Evolutionary conservation across 2,329 filamentous ascomycete genomes (phyloP), one percentile per base, ranked within the genome.

Genomic region (Diplocarpon rosae): DNA sequence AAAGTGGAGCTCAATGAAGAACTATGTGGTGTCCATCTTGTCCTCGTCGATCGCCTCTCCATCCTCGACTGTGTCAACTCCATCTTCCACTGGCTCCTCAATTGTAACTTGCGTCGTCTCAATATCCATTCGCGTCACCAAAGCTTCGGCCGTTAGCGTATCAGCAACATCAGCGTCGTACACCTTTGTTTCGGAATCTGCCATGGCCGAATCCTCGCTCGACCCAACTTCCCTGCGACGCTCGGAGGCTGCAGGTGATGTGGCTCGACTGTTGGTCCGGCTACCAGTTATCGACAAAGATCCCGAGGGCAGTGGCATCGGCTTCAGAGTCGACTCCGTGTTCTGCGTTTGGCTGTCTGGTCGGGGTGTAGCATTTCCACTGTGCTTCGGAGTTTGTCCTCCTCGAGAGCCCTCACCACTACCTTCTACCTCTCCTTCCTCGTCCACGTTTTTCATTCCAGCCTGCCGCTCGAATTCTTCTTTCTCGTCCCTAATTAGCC

Each of bases 401-500:
- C 64, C 66, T 28, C 64, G 64, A 43, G 73, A 73, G 5, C 63
- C 73, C 5, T 67, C 73, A 31, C 80, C 78, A 54, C 80, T 71
- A 54, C 81, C 71, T 4, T 67, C 71, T 17, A 73, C 80, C 13
- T 70, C 75, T 38, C 78, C 33, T 49, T 73, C 80, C 13, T 70
- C 75, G 38, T 78, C 80, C 52, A 52, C 57, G 24, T 52, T 59
- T 44, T 78, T 79, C 78, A 87, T 87, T 27, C 86, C 87, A 63
- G 93, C 87, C 43, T 87, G 76, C 34, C 86, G 72, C 65, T 95
- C 88, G 0, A 92, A 85, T 65, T 95, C 88, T 62, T 95, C 89
- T 66, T 95, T 94, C 70, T 95, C 90, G 59, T 95, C 89, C 49
- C 88, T 80, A 59, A 96, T 95, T 62, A 93, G 72, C 39, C 85